Conservation (phyloP, 805 yeast species). For the Pichia membranifaciens region DNA sequence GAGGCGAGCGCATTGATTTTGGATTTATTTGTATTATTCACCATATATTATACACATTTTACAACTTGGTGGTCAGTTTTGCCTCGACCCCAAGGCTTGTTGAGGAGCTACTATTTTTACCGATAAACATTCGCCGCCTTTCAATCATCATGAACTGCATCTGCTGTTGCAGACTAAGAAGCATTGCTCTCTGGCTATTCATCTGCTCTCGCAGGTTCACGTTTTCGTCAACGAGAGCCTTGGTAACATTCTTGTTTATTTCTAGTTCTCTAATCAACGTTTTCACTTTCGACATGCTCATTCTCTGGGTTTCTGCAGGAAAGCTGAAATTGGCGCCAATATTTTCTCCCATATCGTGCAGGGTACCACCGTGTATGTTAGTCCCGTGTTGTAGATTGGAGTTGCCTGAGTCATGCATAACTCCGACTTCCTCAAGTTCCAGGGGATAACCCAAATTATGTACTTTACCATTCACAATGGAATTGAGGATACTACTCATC, state of each 20-base stretch:
- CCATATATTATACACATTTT: too few relatives aligned
- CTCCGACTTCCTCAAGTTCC: slow-evolving; percentile 39
- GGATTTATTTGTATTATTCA: too few relatives aligned
- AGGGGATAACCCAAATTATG: slow-evolving; percentile 45
- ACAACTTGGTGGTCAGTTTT: background rate
- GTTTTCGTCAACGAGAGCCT: slow-evolving; percentile 21
- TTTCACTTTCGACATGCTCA: slow-evolving; percentile 34
- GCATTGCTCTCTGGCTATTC: slow-evolving; percentile 37
- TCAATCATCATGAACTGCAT: slow-evolving; percentile 43
- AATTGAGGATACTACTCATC: slow-evolving; percentile 39
- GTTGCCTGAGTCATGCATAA: background rate
- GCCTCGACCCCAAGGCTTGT: background rate
- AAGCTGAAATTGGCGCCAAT: background rate
- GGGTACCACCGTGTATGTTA: background rate
- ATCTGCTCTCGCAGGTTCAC: slow-evolving; percentile 41
- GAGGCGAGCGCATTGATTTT: too few relatives aligned
- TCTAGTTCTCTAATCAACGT: slow-evolving; percentile 23
- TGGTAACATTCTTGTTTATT: slow-evolving; percentile 22
- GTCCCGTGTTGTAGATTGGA: background rate
- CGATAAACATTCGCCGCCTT: slow-evolving; percentile 28
- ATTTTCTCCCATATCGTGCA: background rate
- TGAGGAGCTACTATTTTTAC: background rate
- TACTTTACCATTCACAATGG: slow-evolving; percentile 43
- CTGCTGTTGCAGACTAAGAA: slow-evolving; percentile 45
- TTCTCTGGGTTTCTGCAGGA: slow-evolving; percentile 18